Evolutionary conservation across 768 basidiomycete species (phyloP).

Genomic region (Tricholoma bakamatsutake): DNA sequence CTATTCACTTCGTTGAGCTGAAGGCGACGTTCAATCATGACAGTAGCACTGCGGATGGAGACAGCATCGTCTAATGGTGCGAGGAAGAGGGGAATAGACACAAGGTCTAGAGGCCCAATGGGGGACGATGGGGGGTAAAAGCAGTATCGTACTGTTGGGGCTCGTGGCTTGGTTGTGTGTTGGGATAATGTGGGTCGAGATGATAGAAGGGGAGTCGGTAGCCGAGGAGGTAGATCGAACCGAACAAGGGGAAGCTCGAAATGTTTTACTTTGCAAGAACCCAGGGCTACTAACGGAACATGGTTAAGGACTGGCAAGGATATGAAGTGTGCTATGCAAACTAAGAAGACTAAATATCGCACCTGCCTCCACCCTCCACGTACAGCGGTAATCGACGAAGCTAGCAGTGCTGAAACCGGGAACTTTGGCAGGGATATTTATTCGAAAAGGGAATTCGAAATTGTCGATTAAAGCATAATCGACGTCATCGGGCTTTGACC

Average conservation of each 20-base stretch:
- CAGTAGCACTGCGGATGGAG: constrained; percentile 54
- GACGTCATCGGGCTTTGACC: constrained; percentile 55
- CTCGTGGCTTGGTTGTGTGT: constrained; percentile 48
- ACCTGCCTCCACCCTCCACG: constrained; percentile 84
- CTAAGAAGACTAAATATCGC: constrained; percentile 22
- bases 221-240: constrained; percentile 50
- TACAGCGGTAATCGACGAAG: constrained; percentile 73
- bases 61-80: constrained; percentile 54
- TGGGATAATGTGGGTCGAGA: constrained; percentile 32
- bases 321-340: background rate
- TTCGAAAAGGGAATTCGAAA: constrained; percentile 63
- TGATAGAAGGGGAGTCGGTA: constrained; percentile 30
- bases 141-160: constrained; percentile 54
- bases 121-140: constrained; percentile 50
- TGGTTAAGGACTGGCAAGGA: constrained; percentile 57
- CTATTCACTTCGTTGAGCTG: constrained; percentile 40
- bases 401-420: constrained; percentile 64
- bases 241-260: constrained; percentile 70
- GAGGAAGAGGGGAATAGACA: constrained; percentile 59
- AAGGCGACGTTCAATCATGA: constrained; percentile 69
- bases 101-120: constrained; percentile 67
- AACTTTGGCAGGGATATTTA: constrained; percentile 58
- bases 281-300: constrained; percentile 56
- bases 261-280: constrained; percentile 61
- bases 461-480: constrained; percentile 59